Evolutionary conservation across 2,329 filamentous ascomycete genomes (phyloP).

Genomic region (Trichoderma semiorbis): DNA sequence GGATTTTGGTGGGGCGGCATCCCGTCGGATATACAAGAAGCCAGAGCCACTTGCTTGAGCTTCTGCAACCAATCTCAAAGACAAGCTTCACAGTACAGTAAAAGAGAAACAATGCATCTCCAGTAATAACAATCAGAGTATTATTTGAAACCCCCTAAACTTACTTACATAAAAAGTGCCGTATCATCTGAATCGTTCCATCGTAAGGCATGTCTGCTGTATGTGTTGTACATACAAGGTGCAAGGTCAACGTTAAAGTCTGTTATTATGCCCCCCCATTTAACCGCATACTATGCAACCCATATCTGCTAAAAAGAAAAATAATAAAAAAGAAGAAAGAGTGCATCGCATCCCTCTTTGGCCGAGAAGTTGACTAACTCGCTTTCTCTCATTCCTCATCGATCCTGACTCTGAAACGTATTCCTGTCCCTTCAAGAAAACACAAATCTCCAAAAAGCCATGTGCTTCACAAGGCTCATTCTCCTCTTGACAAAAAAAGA

Average conservation of each 20-base stretch:
- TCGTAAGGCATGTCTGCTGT: constrained; percentile 2
- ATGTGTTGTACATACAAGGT: neutral
- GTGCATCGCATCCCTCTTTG: neutral
- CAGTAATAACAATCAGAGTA: neutral
- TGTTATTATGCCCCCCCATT: constrained; percentile 15
- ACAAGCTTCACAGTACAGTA: neutral
- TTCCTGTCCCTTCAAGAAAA: neutral
- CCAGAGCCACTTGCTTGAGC: neutral
- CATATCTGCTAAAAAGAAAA: constrained; percentile 8
- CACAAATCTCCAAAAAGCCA: constrained; percentile 11
- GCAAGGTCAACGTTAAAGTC: neutral
- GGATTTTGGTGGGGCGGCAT: constrained; percentile 11
- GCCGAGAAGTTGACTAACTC: neutral
- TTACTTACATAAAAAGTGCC: neutral
- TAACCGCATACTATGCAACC: constrained; percentile 19
- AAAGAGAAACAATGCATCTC: neutral
- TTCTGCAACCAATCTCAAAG: neutral
- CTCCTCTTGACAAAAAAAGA: constrained; percentile 1
- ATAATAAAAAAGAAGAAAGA: neutral
- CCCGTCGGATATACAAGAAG: neutral
- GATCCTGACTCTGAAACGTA: neutral
- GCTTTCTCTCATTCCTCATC: neutral
- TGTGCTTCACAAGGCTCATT: neutral
- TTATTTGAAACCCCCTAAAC: neutral
- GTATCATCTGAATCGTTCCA: neutral